phyloP scores from a whole-genome alignment of 805 yeast species.

The Wickerhamomyces sydowiorum region DNA sequence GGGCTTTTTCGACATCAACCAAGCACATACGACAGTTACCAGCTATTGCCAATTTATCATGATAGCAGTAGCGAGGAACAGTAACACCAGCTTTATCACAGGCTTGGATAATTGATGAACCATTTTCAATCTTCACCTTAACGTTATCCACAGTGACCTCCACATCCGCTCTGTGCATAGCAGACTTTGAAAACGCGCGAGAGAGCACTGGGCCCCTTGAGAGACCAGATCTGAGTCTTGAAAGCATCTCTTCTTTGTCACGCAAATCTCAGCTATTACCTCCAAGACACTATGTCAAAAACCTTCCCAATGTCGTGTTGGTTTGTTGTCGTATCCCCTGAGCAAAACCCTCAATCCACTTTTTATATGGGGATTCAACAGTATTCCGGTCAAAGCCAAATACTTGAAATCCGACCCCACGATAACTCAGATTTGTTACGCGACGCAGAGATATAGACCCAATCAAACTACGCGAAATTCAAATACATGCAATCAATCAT shows the following conservation, averaged over 20 bases:
- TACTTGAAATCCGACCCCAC: not conserved
- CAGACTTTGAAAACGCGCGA: slow-evolving; percentile 28
- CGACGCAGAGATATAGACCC: not conserved
- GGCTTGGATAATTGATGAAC: slow-evolving; percentile 85
- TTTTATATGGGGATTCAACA: not conserved
- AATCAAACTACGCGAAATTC: not conserved
- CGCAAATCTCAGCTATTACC: no score
- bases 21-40: slow-evolving; percentile 94
- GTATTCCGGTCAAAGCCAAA: not conserved
- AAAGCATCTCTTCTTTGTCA: no score
- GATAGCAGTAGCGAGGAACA: slow-evolving; percentile 87
- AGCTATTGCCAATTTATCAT: slow-evolving; percentile 84
- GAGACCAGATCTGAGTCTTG: slow-evolving; percentile 5
- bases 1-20: slow-evolving; percentile 85
- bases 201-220: not conserved
- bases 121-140: slow-evolving; percentile 74
- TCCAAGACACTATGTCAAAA: no score
- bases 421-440: not conserved
- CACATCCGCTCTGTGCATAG: slow-evolving; percentile 44
- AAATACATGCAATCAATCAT: not conserved
- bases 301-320: not conserved
- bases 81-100: slow-evolving; percentile 87
- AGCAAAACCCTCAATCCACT: not conserved
- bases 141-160: slow-evolving; percentile 59
- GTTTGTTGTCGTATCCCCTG: not conserved